Evolutionary conservation across 2,329 filamentous ascomycete species (phyloP).

Genomic region (Torrubiella hemipterigena): DNA sequence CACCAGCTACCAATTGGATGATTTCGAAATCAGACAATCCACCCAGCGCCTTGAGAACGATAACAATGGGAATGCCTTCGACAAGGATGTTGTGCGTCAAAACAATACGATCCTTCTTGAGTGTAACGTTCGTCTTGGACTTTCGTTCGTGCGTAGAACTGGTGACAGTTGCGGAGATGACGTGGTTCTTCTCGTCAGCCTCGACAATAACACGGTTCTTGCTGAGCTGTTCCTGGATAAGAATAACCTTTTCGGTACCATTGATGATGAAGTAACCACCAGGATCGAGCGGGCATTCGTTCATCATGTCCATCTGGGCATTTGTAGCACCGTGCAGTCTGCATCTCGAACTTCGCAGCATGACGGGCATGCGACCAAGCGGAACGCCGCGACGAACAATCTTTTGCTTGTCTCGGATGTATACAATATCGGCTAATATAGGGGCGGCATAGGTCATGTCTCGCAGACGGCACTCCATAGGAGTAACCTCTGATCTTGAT

Average conservation of each 20-base stretch:
- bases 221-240: constrained; percentile 96
- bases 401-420: constrained; percentile 67
- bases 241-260: constrained; percentile 95
- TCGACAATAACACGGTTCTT: constrained; percentile 99
- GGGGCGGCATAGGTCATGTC: constrained; percentile 98
- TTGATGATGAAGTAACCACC: constrained; percentile 97
- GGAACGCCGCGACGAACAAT: constrained; percentile 65
- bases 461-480: constrained; percentile 89
- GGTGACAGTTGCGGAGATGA: constrained; percentile 91
- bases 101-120: constrained; percentile 86
- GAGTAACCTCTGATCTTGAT: constrained; percentile 65
- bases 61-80: constrained; percentile 90
- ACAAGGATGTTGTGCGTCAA: constrained; percentile 87
- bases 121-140: constrained; percentile 89
- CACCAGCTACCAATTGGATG: constrained; percentile 76
- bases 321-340: constrained; percentile 75
- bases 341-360: constrained; percentile 93
- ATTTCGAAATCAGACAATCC: constrained; percentile 94
- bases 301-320: constrained; percentile 78
- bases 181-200: constrained; percentile 78
- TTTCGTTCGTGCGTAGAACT: constrained; percentile 97
- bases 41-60: constrained; percentile 85
- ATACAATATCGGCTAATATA: constrained; percentile 85
- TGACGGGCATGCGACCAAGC: constrained; percentile 87
- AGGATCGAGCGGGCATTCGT: constrained; percentile 91